phyloP scores from a whole-genome alignment of 257 asterid species.

The Cinchona pubescens region DNA sequence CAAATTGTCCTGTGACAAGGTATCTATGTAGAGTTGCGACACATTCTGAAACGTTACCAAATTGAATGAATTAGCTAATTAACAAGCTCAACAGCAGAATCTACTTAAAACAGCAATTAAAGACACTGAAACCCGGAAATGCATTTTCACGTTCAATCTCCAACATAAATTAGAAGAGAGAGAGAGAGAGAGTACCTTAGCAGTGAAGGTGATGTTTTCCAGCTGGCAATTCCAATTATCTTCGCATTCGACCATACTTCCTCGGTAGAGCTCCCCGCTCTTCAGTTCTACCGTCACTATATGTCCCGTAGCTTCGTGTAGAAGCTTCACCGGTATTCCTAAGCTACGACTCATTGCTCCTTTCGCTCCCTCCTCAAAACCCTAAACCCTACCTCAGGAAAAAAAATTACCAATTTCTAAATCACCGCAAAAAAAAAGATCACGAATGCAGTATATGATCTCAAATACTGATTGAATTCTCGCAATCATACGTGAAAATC shows the following conservation, averaged over 20 bases:
- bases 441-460: not conserved
- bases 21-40: not conserved
- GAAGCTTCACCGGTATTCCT: constrained; percentile 95
- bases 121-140: not conserved
- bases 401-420: not conserved
- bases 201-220: constrained; percentile 48
- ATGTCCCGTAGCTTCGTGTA: constrained; percentile 95
- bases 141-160: not conserved
- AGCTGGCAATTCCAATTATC: constrained; percentile 62
- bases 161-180: not conserved
- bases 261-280: constrained; percentile 92
- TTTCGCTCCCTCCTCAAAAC: constrained; percentile 5
- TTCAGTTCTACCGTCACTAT: constrained; percentile 84
- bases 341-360: constrained; percentile 76
- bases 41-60: not conserved
- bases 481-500: not conserved
- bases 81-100: not conserved
- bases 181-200: constrained; percentile 29
- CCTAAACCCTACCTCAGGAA: constrained; percentile 10
- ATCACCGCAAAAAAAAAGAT: too few species aligned
- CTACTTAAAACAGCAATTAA: not conserved
- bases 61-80: not conserved
- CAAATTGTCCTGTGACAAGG: not conserved
- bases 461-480: not conserved
- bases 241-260: constrained; percentile 78